These are phyloP conservation scores for Coemansia sp. DNA, from an alignment of 192 early-diverging fungal species.

Conservation along the genomic window DNA sequence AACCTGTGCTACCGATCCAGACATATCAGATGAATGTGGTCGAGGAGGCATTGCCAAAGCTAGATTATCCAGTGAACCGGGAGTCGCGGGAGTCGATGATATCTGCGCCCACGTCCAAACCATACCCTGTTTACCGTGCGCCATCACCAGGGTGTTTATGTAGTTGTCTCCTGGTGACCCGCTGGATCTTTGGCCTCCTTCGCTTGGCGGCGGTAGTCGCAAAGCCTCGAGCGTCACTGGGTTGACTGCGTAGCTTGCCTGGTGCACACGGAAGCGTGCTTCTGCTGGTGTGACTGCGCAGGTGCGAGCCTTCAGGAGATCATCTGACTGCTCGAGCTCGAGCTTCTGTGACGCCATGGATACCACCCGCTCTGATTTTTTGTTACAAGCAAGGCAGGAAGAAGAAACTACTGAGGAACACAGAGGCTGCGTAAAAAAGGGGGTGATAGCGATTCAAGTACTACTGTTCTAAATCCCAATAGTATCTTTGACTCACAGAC, in stretches of 20 bases:
- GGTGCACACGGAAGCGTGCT: conserved; percentile 28
- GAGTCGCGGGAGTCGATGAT: conserved; percentile 2
- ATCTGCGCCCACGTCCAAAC: conserved; percentile 48
- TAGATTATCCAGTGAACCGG: conserved; percentile 26
- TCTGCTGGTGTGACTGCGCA: conserved; percentile 14
- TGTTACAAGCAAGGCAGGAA: too few species aligned
- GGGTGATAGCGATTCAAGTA: too few species aligned
- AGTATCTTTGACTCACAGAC: too few species aligned
- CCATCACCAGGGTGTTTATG: conserved; percentile 32
- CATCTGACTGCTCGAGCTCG: too few species aligned
- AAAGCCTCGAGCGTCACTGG: conserved; percentile 11
- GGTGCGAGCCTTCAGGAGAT: conserved; percentile 7
- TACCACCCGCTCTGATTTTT: too few species aligned
- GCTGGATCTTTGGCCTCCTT: neutral
- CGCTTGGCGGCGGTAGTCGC: conserved; percentile 4
- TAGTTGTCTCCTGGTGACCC: conserved; percentile 23
- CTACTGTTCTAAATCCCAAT: too few species aligned
- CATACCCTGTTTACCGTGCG: conserved; percentile 27
- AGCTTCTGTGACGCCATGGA: too few species aligned
- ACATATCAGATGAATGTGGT: conserved; percentile 3
- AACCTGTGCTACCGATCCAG: conserved; percentile 34
- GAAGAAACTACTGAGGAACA: too few species aligned
- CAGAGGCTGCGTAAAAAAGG: too few species aligned
- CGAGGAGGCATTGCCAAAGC: conserved; percentile 37
- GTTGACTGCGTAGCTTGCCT: conserved; percentile 30